Percentiles rank a stretch among this genome's conserved stretches.
Conservation (phyloP, 768 basidiomycete species). For the Astraeus odoratus region DNA sequence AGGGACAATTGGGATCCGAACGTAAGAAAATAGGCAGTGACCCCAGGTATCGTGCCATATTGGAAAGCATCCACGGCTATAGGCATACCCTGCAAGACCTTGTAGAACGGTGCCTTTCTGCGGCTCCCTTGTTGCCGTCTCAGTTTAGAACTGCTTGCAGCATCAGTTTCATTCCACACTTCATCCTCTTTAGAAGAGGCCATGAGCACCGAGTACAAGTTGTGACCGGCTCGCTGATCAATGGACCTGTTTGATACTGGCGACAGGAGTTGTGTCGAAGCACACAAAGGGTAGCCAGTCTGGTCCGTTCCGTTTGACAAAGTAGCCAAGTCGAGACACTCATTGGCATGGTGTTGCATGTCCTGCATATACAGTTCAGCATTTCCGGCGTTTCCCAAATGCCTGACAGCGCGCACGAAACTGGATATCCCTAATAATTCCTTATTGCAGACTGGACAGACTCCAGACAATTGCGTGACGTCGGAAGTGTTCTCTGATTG, state of each 20-base stretch:
- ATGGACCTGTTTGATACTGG: neutral
- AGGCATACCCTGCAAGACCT: conserved; percentile 93
- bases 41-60: conserved; percentile 84
- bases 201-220: conserved; percentile 84
- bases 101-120: conserved; percentile 90
- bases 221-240: conserved; percentile 6
- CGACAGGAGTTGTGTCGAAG: too few species aligned
- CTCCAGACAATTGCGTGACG: neutral
- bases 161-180: conserved; percentile 77
- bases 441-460: conserved; percentile 23
- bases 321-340: conserved; percentile 40
- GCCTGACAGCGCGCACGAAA: conserved; percentile 24
- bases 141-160: conserved; percentile 41
- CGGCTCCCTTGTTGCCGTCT: conserved; percentile 45
- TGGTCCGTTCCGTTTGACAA: conserved; percentile 1
- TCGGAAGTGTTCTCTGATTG: conserved; percentile 12
- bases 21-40: conserved; percentile 92
- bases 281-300: too few species aligned
- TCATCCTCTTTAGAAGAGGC: conserved; percentile 74
- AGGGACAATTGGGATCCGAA: conserved; percentile 23
- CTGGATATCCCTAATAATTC: conserved; percentile 5
- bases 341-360: conserved; percentile 48
- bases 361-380: conserved; percentile 31
- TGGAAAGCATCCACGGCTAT: conserved; percentile 97
- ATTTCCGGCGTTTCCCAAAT: conserved; percentile 9